Evolutionary conservation across 1,284 basidiomycete genomes (phyloP).

Genomic region (Cryptococcus sp.): DNA sequence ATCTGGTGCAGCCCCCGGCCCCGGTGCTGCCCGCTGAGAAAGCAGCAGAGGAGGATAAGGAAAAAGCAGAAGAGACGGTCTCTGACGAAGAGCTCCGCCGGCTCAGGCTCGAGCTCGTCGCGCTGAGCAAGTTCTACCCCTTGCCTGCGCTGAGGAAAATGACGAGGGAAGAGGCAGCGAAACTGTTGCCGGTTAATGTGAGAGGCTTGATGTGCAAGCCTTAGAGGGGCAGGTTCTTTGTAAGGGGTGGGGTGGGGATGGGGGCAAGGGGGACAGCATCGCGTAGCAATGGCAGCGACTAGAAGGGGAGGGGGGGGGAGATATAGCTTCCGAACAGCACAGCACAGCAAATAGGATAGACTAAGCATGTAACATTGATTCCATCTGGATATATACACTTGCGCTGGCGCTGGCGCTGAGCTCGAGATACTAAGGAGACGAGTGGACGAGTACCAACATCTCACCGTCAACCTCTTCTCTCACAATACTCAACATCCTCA

Average conservation of each 20-base stretch:
- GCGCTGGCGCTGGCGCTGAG: too few species aligned
- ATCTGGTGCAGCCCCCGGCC: background rate
- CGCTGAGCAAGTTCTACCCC: slow-evolving; percentile 46
- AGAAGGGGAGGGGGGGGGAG: background rate
- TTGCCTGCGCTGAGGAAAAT: slow-evolving; percentile 43
- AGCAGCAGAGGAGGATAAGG: background rate
- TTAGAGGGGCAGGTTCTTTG: background rate
- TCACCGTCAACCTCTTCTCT: too few species aligned
- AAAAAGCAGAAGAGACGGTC: background rate
- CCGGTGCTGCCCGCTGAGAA: too few species aligned
- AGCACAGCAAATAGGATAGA: background rate
- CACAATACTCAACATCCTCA: too few species aligned
- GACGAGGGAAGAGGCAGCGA: slow-evolving; percentile 33
- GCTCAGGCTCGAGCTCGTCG: slow-evolving; percentile 42
- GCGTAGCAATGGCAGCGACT: background rate
- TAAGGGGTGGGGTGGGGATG: background rate
- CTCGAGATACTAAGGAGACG: too few species aligned
- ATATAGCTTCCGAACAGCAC: background rate
- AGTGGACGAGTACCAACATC: too few species aligned
- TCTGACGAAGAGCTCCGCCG: slow-evolving; percentile 19
- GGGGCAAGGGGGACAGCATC: background rate
- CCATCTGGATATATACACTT: too few species aligned
- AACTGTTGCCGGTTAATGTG: slow-evolving; percentile 39
- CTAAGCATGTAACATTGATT: too few species aligned
- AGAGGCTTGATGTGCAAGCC: slow-evolving; percentile 31